phyloP scores from a whole-genome alignment of 805 yeast species.

The Spencermartinsiella europaea region DNA sequence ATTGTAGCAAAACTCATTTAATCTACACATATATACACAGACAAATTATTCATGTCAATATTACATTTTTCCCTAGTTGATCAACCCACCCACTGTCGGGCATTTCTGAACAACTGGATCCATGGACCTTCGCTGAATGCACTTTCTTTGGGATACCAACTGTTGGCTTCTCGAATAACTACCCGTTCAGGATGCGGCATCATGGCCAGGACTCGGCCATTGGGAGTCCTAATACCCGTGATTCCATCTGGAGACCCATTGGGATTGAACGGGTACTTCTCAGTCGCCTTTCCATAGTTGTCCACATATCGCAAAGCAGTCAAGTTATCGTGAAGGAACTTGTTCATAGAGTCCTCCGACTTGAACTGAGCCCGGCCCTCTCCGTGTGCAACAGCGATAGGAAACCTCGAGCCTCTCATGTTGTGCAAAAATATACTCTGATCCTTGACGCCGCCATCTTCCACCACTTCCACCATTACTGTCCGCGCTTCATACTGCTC shows the following conservation, averaged over 20 bases:
- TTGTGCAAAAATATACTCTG: conserved; percentile 71
- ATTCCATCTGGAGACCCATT: conserved; percentile 94
- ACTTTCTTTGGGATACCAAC: conserved; percentile 75
- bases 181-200: conserved; percentile 99
- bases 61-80: no score
- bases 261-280: conserved; percentile 87
- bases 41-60: background rate
- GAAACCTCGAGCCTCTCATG: conserved; percentile 90
- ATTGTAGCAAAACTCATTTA: conserved; percentile 1
- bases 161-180: conserved; percentile 78
- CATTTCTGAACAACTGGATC: conserved; percentile 87
- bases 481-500: conserved; percentile 98
- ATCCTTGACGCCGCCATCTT: conserved; percentile 37
- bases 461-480: conserved; percentile 75
- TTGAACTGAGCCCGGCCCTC: conserved; percentile 88
- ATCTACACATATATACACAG: background rate
- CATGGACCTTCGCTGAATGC: conserved; percentile 91
- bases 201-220: conserved; percentile 94
- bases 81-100: conserved; percentile 78
- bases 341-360: conserved; percentile 38
- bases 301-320: conserved; percentile 78
- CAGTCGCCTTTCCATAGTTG: conserved; percentile 81
- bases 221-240: conserved; percentile 83
- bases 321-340: conserved; percentile 45
- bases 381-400: conserved; percentile 98